Evolutionary conservation across 2,329 filamentous ascomycete genomes (phyloP).

Genomic region (Exophiala sp.): DNA sequence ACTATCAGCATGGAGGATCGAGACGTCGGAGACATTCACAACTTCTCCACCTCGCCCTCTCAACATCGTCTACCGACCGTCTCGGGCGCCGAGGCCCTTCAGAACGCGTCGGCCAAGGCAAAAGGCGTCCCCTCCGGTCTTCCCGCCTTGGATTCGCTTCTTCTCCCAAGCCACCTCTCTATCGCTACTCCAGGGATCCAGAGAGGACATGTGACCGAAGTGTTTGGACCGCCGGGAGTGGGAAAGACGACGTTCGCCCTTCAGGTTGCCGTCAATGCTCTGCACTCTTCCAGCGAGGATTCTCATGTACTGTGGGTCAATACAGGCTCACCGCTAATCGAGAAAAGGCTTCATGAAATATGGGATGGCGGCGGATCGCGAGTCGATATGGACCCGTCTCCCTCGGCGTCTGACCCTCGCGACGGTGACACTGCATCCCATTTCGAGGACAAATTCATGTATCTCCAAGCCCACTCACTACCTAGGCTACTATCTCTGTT

Average conservation of each 20-base stretch:
- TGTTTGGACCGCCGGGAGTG: conserved; percentile 79
- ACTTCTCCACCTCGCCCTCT: conserved; percentile 42
- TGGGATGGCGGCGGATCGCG: conserved; percentile 30
- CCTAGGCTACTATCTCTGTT: conserved; percentile 32
- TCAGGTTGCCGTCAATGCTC: conserved; percentile 60
- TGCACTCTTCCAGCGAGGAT: conserved; percentile 49
- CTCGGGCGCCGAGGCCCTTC: conserved; percentile 66
- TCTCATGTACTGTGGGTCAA: conserved; percentile 68
- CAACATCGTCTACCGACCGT: conserved; percentile 65
- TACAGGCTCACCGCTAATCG: conserved; percentile 46
- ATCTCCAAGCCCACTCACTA: conserved; percentile 56
- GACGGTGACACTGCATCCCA: conserved; percentile 7
- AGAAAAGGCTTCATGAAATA: conserved; percentile 45
- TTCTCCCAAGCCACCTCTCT: conserved; percentile 31
- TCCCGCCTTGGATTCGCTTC: conserved; percentile 46
- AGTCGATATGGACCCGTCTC: conserved; percentile 4
- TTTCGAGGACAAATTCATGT: conserved; percentile 53
- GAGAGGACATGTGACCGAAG: conserved; percentile 73
- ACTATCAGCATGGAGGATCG: conserved; percentile 50
- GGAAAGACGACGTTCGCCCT: conserved; percentile 80
- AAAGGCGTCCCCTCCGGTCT: conserved; percentile 52
- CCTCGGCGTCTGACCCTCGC: not conserved
- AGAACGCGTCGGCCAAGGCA: conserved; percentile 17
- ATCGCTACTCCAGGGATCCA: conserved; percentile 29
- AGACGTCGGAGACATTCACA: conserved; percentile 51